Base-by-base conservation (phyloP, 140 eudicot species). In the Senecio squalidus region DNA sequence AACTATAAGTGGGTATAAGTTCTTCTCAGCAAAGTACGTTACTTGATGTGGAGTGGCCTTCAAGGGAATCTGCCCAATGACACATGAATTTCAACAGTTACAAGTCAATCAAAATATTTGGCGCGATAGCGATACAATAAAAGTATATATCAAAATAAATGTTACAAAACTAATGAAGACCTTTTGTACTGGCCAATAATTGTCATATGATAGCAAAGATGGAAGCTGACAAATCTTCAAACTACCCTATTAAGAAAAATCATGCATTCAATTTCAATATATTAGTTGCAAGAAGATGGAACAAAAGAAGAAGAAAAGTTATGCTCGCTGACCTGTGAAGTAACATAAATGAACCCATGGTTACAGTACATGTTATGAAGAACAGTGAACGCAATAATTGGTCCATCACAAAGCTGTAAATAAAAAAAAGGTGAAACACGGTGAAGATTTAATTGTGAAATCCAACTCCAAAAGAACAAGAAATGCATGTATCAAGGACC, bases 21-120 rank as follows among this genome's bases (percentile, higher is more conserved):
- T 90, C 88, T 90, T 90, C 73, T 86, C 94, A 21, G 97, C 76
- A 64, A 85, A 90, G 77, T 83, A 90, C 48, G 97, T 78, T 17
- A 90, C 95, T 83, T 90, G 97, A 81, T 90, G 97, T 1, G 97
- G 97, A 68, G 97, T 90, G 9, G 90, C 87, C 82, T 90, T 90
- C 75, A 90, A 64, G 9, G 95, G 88, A 61, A 92, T 82, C 98
- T 92, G 78, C 50, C 53, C 55, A 66, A 55, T 9, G 64, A 47
- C 60, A 54, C 41, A 65, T 24, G 6, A 43, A 14, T 15, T 22
- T 47, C 25, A 17, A 39, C 26, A 30, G 61, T 64, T 64, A 55
- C 36, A 18, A 38, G 9, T 48, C 30, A 21, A 55, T 40, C 7
- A 18, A 45, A 62, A 29, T n/a, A 22, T 29, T 30, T 31, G 65